Conservation (phyloP, 257 asterid species). For the Datura wrightii region DNA sequence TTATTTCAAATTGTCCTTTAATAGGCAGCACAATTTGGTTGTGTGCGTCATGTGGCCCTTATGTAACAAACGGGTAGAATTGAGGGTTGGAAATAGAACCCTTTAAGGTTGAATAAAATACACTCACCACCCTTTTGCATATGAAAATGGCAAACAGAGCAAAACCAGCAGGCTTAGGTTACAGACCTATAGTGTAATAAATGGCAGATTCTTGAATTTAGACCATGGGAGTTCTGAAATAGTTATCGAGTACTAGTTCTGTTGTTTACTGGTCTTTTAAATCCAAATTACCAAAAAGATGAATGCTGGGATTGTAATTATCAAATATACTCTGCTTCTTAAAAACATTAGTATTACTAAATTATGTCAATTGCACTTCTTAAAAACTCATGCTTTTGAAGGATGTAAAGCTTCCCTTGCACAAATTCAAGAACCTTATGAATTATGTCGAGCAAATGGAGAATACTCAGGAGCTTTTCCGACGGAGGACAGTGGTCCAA, state of each 20-base stretch:
- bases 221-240: neutral
- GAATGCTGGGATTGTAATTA: no score
- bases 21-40: neutral
- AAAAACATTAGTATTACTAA: no score
- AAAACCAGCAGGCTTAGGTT: neutral
- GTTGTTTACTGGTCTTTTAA: no score
- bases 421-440: conserved; percentile 82
- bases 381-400: no score
- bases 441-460: conserved; percentile 69
- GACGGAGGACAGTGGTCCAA: no score
- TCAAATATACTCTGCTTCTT: no score
- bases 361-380: no score
- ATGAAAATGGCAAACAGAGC: neutral
- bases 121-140: neutral
- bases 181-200: neutral
- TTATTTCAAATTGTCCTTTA: neutral
- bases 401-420: conserved; percentile 55
- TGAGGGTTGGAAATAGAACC: neutral
- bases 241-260: no score
- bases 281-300: no score
- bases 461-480: conserved; percentile 64
- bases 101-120: no score
- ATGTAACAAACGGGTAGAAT: neutral
- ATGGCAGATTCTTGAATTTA: neutral
- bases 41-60: neutral